Evolutionary conservation across 768 basidiomycete species (phyloP).

Genomic region (Crucibulum laeve): DNA sequence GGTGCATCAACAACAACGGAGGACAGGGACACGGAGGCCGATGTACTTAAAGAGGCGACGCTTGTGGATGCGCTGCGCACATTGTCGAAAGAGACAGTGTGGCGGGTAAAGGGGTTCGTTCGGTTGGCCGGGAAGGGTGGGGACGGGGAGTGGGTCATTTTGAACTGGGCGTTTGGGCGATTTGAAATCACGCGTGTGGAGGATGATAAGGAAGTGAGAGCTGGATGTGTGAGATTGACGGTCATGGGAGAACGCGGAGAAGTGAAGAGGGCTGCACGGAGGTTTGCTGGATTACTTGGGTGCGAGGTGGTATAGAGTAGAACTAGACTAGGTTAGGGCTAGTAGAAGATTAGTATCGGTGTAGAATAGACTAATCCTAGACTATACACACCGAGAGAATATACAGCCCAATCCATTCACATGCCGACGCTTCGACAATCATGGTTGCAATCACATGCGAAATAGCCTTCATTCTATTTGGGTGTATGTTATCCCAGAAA

Average conservation of each 20-base stretch:
- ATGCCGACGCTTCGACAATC: not conserved
- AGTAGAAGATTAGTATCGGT: not conserved
- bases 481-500: not conserved
- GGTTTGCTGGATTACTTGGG: conserved; percentile 45
- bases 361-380: not conserved
- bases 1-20: conserved; percentile 2
- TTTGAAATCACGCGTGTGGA: conserved; percentile 47
- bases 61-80: conserved; percentile 32
- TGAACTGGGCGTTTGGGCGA: conserved; percentile 95
- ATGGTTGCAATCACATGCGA: not conserved
- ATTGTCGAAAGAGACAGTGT: conserved; percentile 67
- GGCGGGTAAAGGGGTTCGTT: conserved; percentile 87
- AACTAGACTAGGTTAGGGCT: not conserved
- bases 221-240: conserved; percentile 56
- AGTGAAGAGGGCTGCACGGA: conserved; percentile 52
- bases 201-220: conserved; percentile 22
- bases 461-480: not conserved
- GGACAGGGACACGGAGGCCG: conserved; percentile 27
- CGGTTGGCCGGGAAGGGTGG: conserved; percentile 32
- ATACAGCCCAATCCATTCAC: not conserved
- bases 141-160: conserved; percentile 33
- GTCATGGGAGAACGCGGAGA: conserved; percentile 91
- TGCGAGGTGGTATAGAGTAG: conserved; percentile 23
- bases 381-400: not conserved
- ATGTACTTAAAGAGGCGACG: conserved; percentile 28